Evolutionary conservation across 2,329 filamentous ascomycete species (phyloP), one percentile per base, ranked within the genome.

Genomic region (Fusarium pseudonygamai): DNA sequence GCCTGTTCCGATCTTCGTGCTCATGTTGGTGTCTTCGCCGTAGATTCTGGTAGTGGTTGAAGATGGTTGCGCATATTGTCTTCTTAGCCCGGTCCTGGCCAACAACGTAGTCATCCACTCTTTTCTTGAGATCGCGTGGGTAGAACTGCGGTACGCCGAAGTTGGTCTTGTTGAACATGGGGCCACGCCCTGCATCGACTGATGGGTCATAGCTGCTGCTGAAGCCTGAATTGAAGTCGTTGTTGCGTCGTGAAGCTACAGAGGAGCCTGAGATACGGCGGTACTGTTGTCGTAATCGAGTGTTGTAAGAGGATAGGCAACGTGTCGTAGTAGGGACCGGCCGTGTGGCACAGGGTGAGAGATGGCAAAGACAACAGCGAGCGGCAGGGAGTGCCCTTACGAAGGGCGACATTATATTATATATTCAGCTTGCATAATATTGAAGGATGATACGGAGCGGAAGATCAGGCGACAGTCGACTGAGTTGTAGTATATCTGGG

Each of bases 21-120:
- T 97, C 95, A 61, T 95, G 91, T 74, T 96, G 90, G 67, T 92
- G 90, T 55, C 94, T 87, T 78, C 94, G 89, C 30, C 95, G 91
- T 67, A 97, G 89, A 52, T 93, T 90, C 82, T 98, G 94, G 80
- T 98, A 98, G 81, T 99, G 96, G 79, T 98, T 98, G 85, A 97
- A 98, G 34, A 99, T 93, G 12, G 96, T 95, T 7, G 96, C 92
- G 73, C 94, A 96, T 72, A 98, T 91, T 20, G 95, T 93, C 82
- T 97, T 97, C 87, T 99, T 96, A 22, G 96, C 95, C 67, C 94
- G 91, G 75, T 98, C 94, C 82, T 99, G 96, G 45, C 96, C 96
- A 8, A 99, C 96, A 4, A 99, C 96, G 80, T 97, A 99, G 79
- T 96, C 93, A 80, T 99, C 96, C 37, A 98, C 90, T 78, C 96